Percentiles rank a stretch among this genome's conserved stretches.
Conservation (phyloP, 2,329 filamentous ascomycete genomes). For the Penicillium sp. region DNA sequence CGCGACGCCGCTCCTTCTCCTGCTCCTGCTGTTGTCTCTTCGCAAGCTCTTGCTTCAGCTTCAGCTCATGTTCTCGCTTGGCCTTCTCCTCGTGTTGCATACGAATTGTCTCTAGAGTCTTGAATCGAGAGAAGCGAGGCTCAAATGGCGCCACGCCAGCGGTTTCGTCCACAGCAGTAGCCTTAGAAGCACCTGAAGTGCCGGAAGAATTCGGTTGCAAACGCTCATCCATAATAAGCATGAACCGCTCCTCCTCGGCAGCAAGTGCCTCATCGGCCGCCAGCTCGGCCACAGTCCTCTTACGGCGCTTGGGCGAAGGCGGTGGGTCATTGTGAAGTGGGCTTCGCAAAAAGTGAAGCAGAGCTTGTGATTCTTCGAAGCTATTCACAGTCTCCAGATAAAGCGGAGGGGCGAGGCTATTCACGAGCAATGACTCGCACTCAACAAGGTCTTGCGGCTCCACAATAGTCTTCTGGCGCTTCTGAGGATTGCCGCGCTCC, state of each 20-base stretch:
- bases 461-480: conserved; percentile 71
- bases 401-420: conserved; percentile 67
- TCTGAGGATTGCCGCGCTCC: conserved; percentile 49
- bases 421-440: conserved; percentile 69
- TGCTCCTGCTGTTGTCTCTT: conserved; percentile 45
- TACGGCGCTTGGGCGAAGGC: conserved; percentile 80
- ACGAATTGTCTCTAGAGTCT: conserved; percentile 80
- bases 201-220: conserved; percentile 56
- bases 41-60: conserved; percentile 45
- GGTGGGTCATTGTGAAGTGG: conserved; percentile 70
- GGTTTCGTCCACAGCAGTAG: conserved; percentile 67
- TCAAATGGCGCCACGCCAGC: conserved; percentile 70
- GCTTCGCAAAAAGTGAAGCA: conserved; percentile 67
- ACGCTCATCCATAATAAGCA: conserved; percentile 87
- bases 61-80: conserved; percentile 44
- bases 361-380: conserved; percentile 60
- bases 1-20: conserved; percentile 44
- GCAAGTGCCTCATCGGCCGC: conserved; percentile 90
- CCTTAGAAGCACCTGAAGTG: conserved; percentile 52
- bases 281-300: conserved; percentile 90
- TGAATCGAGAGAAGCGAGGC: conserved; percentile 83
- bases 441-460: conserved; percentile 66
- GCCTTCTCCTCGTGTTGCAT: conserved; percentile 66
- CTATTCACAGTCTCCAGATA: conserved; percentile 70
- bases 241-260: conserved; percentile 81